Conservation (phyloP, 2,329 filamentous ascomycete species). For the Penicillium sp. region DNA sequence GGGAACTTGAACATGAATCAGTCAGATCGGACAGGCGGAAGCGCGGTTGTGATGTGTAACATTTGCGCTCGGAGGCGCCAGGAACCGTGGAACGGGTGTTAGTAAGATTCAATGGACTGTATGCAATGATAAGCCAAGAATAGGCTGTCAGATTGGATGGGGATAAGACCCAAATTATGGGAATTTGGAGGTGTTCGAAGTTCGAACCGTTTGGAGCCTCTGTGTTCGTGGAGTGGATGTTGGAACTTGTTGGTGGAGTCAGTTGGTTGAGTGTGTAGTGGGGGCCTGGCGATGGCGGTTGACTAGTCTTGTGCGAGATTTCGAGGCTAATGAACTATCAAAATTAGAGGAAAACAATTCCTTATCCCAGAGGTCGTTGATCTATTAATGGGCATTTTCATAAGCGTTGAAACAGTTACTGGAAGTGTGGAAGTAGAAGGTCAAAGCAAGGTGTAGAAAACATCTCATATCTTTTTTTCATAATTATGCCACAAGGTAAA, state of each 20-base stretch:
- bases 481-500: conserved; percentile 30
- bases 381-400: too few species aligned
- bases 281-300: not conserved
- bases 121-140: conserved; percentile 2
- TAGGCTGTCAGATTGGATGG: conserved; percentile 3
- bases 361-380: too few species aligned
- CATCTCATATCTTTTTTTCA: conserved; percentile 21
- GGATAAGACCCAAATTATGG: not conserved
- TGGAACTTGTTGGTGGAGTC: not conserved
- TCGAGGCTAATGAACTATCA: not conserved
- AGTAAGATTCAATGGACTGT: conserved; percentile 8
- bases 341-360: not conserved
- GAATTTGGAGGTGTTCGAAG: not conserved
- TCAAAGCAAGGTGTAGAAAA: not conserved
- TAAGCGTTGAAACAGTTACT: not conserved
- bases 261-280: not conserved
- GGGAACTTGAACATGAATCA: conserved; percentile 10
- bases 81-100: conserved; percentile 21
- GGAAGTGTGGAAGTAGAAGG: conserved; percentile 4
- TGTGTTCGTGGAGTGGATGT: not conserved
- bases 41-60: conserved; percentile 34
- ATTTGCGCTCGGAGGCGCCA: conserved; percentile 18
- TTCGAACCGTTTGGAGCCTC: not conserved
- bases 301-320: not conserved
- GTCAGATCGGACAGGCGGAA: conserved; percentile 4